Evolutionary conservation across 768 basidiomycete species (phyloP), one percentile per base, ranked within the genome.

Genomic region (Dioszegia aurantiaca): DNA sequence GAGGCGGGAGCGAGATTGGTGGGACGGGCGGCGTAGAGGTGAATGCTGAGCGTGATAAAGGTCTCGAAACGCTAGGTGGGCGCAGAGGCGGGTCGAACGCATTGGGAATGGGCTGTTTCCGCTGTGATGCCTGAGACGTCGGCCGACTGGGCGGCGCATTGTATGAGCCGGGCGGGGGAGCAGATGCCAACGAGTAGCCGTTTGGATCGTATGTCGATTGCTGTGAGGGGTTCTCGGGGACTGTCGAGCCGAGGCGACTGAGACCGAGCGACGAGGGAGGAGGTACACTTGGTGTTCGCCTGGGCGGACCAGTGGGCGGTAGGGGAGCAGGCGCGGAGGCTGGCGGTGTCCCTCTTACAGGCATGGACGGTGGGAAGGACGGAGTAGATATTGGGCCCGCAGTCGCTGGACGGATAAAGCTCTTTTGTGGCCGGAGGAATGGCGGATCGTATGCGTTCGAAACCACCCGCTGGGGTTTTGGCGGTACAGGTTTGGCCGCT

Each of bases 391-490:
- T 36, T 4, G 64, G 27, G 4, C 40, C 48, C 3, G 66, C 54
- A 4, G 66, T 54, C 6, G 58, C 37, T n/a, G 63, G 45, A 3
- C 67, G 56, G 24, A 59, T 59, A 36, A 68, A 64, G 44, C 65
- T 70, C 44, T 73, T 73, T 30, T 70, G 63, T 1, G 68, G 53
- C 9, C 62, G 59, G 27, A 73, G 56, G 26, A 68, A 63, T 9
- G 71, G 71, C 3, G 71, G 71, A 57, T 73, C 71, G 41, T 73
- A 73, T 3, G 71, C 71, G 41, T 62, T 70, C 8, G 71, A 70
- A 1, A 49, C 55, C 23, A 69, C 51, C 24, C 70, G 36, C 27
- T 60, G 59, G 39, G 57, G 57, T 40, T 63, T 66, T 1, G 67
- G 59, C 11, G 68, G 60, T 8, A 24, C 63, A 1, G 65, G 56